Conservation (phyloP, 345 rosid species). For the Euphorbia tirucalli region DNA sequence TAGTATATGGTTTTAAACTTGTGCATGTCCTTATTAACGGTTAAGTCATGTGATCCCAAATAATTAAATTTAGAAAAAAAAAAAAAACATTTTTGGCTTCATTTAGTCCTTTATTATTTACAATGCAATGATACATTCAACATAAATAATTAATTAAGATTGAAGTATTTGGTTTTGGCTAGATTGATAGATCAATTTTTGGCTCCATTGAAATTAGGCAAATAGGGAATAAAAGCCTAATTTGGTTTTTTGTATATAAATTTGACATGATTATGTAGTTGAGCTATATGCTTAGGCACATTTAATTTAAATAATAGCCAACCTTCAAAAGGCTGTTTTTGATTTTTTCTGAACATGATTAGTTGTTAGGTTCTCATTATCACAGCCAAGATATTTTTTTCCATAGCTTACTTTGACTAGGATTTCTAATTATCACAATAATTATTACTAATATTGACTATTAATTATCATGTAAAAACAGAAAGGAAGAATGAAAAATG, state of each 20-base stretch:
- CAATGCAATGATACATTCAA: no score
- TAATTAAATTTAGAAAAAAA: no score
- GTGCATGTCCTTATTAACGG: no score
- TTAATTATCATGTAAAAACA: not conserved
- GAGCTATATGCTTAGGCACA: not conserved
- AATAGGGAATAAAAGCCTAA: not conserved
- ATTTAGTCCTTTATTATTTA: no score
- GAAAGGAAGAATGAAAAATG: not conserved
- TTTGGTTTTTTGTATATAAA: not conserved
- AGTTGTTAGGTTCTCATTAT: slow-evolving; percentile 23
- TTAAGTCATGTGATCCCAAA: no score
- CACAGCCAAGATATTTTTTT: not conserved
- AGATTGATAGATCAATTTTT: not conserved
- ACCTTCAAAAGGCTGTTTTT: not conserved
- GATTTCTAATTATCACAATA: no score
- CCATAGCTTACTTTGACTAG: not conserved
- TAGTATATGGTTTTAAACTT: no score
- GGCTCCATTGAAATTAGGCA: not conserved
- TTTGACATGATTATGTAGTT: slow-evolving; percentile 1
- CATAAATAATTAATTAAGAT: no score
- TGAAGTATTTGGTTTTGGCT: not conserved
- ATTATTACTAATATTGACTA: no score
- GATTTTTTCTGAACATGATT: slow-evolving; percentile 5
- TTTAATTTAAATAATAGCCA: not conserved
- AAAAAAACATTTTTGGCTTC: no score